These are phyloP conservation scores for Torulaspora microellipsoides DNA, from an alignment of 805 yeast species.

Conservation along the genomic window DNA sequence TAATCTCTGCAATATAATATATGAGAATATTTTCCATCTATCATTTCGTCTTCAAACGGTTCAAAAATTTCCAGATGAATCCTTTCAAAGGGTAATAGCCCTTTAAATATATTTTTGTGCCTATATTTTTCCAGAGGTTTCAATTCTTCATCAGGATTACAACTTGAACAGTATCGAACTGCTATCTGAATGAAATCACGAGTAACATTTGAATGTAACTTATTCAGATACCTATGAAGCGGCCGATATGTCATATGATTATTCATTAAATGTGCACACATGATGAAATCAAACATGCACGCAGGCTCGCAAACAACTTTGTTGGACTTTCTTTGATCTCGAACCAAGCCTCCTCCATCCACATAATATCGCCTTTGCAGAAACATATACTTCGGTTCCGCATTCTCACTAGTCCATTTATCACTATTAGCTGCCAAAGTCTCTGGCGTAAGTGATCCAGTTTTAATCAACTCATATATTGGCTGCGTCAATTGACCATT, in stretches of 20 bases:
- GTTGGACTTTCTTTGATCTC: slow-evolving; percentile 22
- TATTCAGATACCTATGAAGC: slow-evolving; percentile 16
- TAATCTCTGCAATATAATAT: slow-evolving; percentile 30
- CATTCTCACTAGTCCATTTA: slow-evolving; percentile 16
- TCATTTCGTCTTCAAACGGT: slow-evolving; percentile 22
- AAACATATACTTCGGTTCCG: slow-evolving; percentile 19
- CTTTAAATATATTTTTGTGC: slow-evolving; percentile 18
- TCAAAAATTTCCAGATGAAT: slow-evolving; percentile 30
- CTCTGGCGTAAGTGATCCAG: slow-evolving; percentile 19
- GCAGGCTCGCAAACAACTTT: slow-evolving; percentile 31
- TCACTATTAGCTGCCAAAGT: slow-evolving; percentile 20
- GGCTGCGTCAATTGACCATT: slow-evolving; percentile 28
- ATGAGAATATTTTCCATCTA: slow-evolving; percentile 29
- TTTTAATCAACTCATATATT: slow-evolving; percentile 24
- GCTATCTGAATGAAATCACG: slow-evolving; percentile 18
- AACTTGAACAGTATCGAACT: slow-evolving; percentile 27
- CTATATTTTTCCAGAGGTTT: slow-evolving; percentile 14
- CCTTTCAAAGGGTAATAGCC: slow-evolving; percentile 26
- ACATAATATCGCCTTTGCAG: slow-evolving; percentile 25
- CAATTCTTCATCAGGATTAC: slow-evolving; percentile 21
- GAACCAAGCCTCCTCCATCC: slow-evolving; percentile 19
- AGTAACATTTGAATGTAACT: slow-evolving; percentile 27
- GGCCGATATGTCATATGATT: slow-evolving; percentile 20
- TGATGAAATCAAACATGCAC: slow-evolving; percentile 24
- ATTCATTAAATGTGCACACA: slow-evolving; percentile 33